Evolutionary conservation across 768 basidiomycete genomes (phyloP), one percentile per base, ranked within the genome.

Genomic region (Pulveroboletus frians): DNA sequence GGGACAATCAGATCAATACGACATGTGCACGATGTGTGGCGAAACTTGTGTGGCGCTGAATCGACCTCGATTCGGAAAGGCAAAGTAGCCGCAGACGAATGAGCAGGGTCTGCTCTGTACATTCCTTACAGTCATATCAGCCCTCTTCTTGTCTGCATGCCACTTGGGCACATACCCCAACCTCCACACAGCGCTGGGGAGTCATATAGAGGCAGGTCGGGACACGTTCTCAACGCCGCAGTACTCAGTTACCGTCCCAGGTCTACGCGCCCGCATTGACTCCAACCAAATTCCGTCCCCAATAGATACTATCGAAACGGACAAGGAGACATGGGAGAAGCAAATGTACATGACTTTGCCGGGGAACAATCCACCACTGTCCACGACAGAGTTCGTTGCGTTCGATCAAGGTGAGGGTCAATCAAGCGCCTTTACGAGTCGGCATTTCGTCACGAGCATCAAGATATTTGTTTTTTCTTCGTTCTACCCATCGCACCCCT

Each of bases 221-320:
- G 38, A n/a, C 17, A 37, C 18, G 26, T 36, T 9, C 30, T 37
- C 35, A 8, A 27, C 29, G 23, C 38, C 18, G 15, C 21, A 8
- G 20, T 50, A 34, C 38, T 60, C 43, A 56, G 30, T 27, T 27
- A 35, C 37, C 23, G 14, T 56, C 43, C 9, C 57, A 87, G 91
- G 92, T 49, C 76, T 89, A 47, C 80, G 88, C 35, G 77, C 85
- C 39, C 81, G 84, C 49, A 91, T 99, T 58, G 90, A 97, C 65
- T 83, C 88, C 7, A 77, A 71, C 57, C 92, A 95, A 62, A 84
- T 98, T 26, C 96, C 96, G n/a, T 94, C 92, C 3, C 86, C 92
- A 20, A 82, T 90, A 14, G 83, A 87, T 36, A 73, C 81, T 11
- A 81, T 88, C 44, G 88, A 91, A 58, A 68, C 75, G 6, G 94